phyloP scores from a whole-genome alignment of 2,329 filamentous ascomycete genomes.

The Fusarium musae region DNA sequence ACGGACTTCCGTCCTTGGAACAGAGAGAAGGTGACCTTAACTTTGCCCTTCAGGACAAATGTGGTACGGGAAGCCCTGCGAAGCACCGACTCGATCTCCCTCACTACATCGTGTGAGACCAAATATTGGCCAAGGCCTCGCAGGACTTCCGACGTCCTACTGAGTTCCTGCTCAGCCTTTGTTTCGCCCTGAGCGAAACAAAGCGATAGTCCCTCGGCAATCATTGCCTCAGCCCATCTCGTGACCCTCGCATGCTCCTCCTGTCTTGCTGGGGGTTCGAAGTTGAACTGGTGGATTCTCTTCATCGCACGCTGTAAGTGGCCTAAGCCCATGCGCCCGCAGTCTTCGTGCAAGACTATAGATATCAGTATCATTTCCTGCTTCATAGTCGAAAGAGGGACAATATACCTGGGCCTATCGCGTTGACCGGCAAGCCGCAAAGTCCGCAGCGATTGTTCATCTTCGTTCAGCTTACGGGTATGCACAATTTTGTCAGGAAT shows the following conservation, averaged over 20 bases:
- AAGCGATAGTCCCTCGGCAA: background rate
- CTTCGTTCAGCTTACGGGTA: background rate
- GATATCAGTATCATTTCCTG: background rate
- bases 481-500: background rate
- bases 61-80: background rate
- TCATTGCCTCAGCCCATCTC: background rate
- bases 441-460: background rate
- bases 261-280: too few species aligned
- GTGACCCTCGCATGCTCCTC: too few species aligned
- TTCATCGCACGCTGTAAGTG: too few species aligned
- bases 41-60: background rate
- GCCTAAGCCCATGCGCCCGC: too few species aligned
- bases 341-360: too few species aligned
- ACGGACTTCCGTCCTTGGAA: background rate
- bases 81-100: background rate
- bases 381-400: background rate
- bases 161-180: background rate
- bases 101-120: background rate
- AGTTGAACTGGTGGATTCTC: too few species aligned
- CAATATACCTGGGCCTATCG: background rate
- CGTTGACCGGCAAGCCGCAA: background rate
- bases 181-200: background rate
- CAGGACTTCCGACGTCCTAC: background rate
- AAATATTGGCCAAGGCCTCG: background rate
- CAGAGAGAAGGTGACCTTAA: background rate